Conservation (phyloP, 495 filamentous ascomycete species). For the Daldinia loculata region DNA sequence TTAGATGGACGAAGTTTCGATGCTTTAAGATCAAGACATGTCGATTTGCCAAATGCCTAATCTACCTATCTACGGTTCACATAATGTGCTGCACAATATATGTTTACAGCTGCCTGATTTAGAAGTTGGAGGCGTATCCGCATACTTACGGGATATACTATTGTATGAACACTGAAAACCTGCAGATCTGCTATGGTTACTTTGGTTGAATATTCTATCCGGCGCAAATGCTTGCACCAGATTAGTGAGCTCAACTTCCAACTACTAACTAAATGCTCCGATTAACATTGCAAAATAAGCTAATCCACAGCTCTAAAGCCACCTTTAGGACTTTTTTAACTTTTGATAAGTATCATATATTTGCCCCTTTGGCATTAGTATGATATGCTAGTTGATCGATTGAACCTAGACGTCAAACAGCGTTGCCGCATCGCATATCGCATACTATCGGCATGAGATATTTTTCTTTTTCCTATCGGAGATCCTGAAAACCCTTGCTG, state of each 20-base stretch:
- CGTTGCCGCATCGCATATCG: constrained; percentile 15
- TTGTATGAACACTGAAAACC: no score
- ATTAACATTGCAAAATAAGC: no score
- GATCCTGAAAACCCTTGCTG: neutral
- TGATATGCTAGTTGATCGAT: no score
- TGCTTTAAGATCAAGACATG: constrained; percentile 18
- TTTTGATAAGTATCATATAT: no score
- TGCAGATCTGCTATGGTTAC: no score
- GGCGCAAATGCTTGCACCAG: no score
- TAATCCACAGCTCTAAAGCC: no score
- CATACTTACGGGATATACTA: constrained; percentile 22
- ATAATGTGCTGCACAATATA: neutral
- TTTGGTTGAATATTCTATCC: no score
- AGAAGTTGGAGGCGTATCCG: constrained; percentile 20
- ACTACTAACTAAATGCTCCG: no score
- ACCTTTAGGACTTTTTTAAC: no score
- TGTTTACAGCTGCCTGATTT: constrained; percentile 14
- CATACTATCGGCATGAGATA: constrained; percentile 36
- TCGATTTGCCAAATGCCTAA: neutral
- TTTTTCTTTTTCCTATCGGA: constrained; percentile 4
- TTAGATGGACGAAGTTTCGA: constrained; percentile 26
- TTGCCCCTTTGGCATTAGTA: no score
- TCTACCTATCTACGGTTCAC: neutral
- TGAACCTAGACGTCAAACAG: neutral
- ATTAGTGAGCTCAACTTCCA: no score